Evolutionary conservation across 495 filamentous ascomycete species (phyloP).

Genomic region (Tuber borchii): DNA sequence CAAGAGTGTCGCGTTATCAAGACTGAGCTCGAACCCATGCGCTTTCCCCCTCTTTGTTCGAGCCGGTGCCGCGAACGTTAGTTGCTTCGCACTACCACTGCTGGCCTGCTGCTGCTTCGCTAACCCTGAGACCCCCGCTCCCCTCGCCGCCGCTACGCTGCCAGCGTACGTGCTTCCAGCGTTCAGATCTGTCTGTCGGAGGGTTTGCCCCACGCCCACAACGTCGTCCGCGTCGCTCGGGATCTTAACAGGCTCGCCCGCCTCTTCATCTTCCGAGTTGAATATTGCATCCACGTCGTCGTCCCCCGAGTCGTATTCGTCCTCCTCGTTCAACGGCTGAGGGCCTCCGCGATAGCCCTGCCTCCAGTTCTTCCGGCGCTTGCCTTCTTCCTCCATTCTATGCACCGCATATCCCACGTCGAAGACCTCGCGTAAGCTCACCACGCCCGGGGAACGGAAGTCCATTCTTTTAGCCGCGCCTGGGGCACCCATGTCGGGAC

Average conservation of each 20-base stretch:
- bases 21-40: conserved; percentile 77
- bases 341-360: conserved; percentile 59
- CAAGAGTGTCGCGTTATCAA: conserved; percentile 82
- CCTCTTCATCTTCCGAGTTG: conserved; percentile 46
- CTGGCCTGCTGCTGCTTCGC: conserved; percentile 43
- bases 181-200: conserved; percentile 72
- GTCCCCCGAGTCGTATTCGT: conserved; percentile 51
- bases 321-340: conserved; percentile 61
- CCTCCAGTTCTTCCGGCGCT: conserved; percentile 73
- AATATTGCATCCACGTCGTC: conserved; percentile 44
- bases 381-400: conserved; percentile 90
- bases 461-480: conserved; percentile 65
- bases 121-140: conserved; percentile 44
- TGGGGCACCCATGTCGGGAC: conserved; percentile 47
- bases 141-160: conserved; percentile 41
- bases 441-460: conserved; percentile 90
- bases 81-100: conserved; percentile 68
- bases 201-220: conserved; percentile 72
- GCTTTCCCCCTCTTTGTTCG: conserved; percentile 32
- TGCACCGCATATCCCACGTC: conserved; percentile 96
- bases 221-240: conserved; percentile 60
- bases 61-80: too few species aligned
- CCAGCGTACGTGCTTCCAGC: conserved; percentile 48
- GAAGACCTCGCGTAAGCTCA: conserved; percentile 94
- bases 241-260: conserved; percentile 58